Evolutionary conservation across 305 asterid species (phyloP), one percentile per base, ranked within the genome.

Genomic region (Petunia hybrid): DNA sequence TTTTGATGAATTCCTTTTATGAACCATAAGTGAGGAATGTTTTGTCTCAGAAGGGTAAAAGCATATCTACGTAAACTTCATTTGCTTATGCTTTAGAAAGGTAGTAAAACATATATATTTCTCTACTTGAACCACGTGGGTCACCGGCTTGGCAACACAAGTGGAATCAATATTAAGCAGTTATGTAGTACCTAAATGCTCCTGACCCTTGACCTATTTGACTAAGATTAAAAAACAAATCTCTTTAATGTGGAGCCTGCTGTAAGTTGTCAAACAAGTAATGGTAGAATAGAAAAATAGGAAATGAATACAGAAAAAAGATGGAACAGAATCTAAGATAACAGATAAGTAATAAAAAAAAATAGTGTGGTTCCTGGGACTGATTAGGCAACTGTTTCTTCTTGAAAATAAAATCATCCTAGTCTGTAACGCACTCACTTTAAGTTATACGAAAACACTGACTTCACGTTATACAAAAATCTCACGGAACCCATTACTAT

Each of bases 301-400:
- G 9, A 7, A 46, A 46, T 1, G 13, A 12, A 4, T 0, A 56
- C 13, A 56, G 14, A 56, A 4, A 1, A 56, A 56, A 56, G 14
- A 56, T 13, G 61, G 31, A 14, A 56, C 61, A 56, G 61, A 55
- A 55, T 48, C 13, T 2, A 51, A 51, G 14, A 3, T 46, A 46
- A 7, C 8, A 46, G 8, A 5, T 5, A 45, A 45, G 8, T 53
- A 53, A 12, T 53, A 53, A 53, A 53, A 53, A 53, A 55, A 53
- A 53, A 53, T 10, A 55, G 60, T 55, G 2, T 14, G 61, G 60
- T 56, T 10, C 61, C 61, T 14, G 31, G 7, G 61, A 56, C 61
- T 56, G 61, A 57, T 6, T n/a, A 57, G 63, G 36, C 63, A n/a
- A 57, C 63, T n/a, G 36, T 57, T 57, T 57, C 63, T 57, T n/a